Conservation (phyloP, 495 filamentous ascomycete species). For the Tuber aestivum region DNA sequence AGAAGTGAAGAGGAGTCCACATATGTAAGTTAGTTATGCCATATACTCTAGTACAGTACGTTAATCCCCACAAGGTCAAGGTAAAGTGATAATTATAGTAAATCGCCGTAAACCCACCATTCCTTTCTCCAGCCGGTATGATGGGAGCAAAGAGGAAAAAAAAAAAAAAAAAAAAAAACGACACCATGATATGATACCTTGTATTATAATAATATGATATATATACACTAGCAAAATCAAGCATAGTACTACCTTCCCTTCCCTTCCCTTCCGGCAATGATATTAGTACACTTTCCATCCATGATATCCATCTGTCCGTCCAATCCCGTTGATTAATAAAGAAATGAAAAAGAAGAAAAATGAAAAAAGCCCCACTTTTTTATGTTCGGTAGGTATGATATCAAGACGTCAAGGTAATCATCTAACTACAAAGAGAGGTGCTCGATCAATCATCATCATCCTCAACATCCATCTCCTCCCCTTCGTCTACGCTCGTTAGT, state of each 20-base stretch:
- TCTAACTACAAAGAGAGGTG: neutral
- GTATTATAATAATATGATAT: conserved; percentile 1
- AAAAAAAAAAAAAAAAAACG: too few species aligned
- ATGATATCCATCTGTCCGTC: neutral
- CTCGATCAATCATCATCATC: conserved; percentile 37
- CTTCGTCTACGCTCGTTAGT: conserved; percentile 29
- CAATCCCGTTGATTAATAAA: neutral
- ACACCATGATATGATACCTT: neutral
- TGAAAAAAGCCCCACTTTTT: neutral
- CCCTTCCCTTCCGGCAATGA: neutral
- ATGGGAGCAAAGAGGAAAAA: too few species aligned
- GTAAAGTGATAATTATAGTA: too few species aligned
- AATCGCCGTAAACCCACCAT: too few species aligned
- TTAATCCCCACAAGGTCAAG: too few species aligned
- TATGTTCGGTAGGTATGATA: neutral
- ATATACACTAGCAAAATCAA: neutral
- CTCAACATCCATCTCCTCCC: conserved; percentile 42
- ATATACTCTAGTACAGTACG: too few species aligned
- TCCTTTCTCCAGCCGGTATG: too few species aligned
- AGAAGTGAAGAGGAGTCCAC: too few species aligned
- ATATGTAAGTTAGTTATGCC: too few species aligned
- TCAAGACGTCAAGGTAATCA: neutral
- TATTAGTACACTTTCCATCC: neutral
- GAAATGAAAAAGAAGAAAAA: neutral
- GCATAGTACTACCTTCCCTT: too few species aligned